phyloP scores from a whole-genome alignment of 306 rosid genomes.

The Trichosanthes truncata region DNA sequence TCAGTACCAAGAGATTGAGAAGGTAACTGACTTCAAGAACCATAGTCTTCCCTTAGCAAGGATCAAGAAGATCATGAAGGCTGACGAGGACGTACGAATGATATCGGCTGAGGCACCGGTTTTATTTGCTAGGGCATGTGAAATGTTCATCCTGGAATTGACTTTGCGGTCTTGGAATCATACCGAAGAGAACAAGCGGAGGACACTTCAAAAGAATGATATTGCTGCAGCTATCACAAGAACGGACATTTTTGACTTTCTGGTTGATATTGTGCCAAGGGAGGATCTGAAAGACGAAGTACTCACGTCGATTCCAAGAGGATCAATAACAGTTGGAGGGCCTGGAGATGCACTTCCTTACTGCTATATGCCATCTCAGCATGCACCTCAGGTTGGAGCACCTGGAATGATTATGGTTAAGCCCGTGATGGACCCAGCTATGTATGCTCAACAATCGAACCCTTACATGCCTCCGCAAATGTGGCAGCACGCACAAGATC shows the following conservation, averaged over 20 bases:
- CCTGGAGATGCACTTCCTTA: conserved; percentile 28
- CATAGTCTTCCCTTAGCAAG: conserved; percentile 61
- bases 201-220: conserved; percentile 53
- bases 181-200: conserved; percentile 54
- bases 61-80: conserved; percentile 62
- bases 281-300: conserved; percentile 59
- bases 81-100: conserved; percentile 55
- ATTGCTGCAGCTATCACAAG: conserved; percentile 58
- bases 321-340: conserved; percentile 30
- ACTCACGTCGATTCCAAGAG: conserved; percentile 47
- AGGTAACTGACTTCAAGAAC: conserved; percentile 50
- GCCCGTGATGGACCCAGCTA: conserved; percentile 42
- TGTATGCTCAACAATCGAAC: conserved; percentile 40
- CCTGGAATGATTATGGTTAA: conserved; percentile 54
- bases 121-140: conserved; percentile 57
- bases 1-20: conserved; percentile 47
- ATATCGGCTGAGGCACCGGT: conserved; percentile 60
- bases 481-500: conserved; percentile 50
- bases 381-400: conserved; percentile 35
- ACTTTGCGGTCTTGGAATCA: conserved; percentile 66
- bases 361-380: conserved; percentile 30
- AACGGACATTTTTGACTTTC: conserved; percentile 50
- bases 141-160: conserved; percentile 52
- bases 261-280: conserved; percentile 55
- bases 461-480: conserved; percentile 46